Evolutionary conservation across 768 basidiomycete species (phyloP).

Genomic region (Tylopilus subfusipes): DNA sequence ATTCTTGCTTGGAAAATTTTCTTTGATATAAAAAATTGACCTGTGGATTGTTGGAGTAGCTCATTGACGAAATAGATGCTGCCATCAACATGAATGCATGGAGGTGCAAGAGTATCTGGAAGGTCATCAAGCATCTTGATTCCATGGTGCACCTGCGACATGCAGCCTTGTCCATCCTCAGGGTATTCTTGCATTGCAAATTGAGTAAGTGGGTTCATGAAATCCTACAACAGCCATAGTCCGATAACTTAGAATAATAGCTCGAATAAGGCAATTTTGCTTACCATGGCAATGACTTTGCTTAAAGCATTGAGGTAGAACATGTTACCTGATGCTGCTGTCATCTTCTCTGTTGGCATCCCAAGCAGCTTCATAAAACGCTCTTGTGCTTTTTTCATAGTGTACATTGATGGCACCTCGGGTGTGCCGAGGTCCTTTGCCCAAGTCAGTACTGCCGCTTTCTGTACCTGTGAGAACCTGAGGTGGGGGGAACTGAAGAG

Average conservation of each 20-base stretch:
- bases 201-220: conserved; percentile 21
- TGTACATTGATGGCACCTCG: conserved; percentile 27
- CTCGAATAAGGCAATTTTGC: neutral
- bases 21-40: conserved; percentile 15
- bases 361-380: conserved; percentile 19
- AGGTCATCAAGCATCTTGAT: conserved; percentile 30
- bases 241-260: neutral
- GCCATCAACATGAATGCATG: conserved; percentile 15
- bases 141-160: conserved; percentile 27
- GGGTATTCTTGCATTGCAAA: conserved; percentile 29
- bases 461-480: conserved; percentile 30
- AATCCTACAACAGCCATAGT: conserved; percentile 3
- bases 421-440: conserved; percentile 27
- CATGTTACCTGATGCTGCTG: conserved; percentile 18
- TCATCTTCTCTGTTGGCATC: conserved; percentile 21
- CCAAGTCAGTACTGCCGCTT: conserved; percentile 28
- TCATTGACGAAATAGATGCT: conserved; percentile 28
- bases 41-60: conserved; percentile 9
- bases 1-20: conserved; percentile 11
- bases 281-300: conserved; percentile 20
- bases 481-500: conserved; percentile 33
- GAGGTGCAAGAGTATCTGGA: conserved; percentile 23
- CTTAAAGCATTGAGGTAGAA: conserved; percentile 28
- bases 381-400: conserved; percentile 20
- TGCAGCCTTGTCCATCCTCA: conserved; percentile 16